phyloP scores from a whole-genome alignment of 2,329 filamentous ascomycete species.

The Pochonia chlamydosporia region DNA sequence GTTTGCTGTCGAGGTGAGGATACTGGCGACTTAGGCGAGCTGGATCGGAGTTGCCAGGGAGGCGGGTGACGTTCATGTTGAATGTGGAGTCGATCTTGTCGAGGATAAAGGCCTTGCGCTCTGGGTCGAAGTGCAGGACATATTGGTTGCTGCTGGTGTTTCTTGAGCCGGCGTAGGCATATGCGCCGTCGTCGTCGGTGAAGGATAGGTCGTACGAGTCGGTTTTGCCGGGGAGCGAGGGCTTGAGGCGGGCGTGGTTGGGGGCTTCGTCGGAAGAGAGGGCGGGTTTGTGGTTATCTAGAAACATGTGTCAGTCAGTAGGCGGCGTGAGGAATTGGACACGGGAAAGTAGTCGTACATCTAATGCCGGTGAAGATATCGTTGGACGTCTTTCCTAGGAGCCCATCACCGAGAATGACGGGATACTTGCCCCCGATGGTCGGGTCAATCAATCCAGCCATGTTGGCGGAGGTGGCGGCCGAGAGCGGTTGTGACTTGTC shows the following conservation, averaged over 20 bases:
- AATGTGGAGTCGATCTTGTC: slow-evolving; percentile 78
- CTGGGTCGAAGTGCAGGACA: slow-evolving; percentile 70
- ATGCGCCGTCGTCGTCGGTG: slow-evolving; percentile 48
- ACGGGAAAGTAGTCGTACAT: slow-evolving; percentile 38
- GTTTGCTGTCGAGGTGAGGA: slow-evolving; percentile 50
- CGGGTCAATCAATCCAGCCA: slow-evolving; percentile 47
- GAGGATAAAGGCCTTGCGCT: slow-evolving; percentile 70
- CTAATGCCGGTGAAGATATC: slow-evolving; percentile 55
- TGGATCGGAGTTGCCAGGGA: slow-evolving; percentile 58
- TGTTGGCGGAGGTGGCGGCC: slow-evolving; percentile 7
- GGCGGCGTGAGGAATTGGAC: neutral
- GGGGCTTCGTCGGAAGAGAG: slow-evolving; percentile 43
- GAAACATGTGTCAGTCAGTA: neutral
- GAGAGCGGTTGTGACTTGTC: neutral
- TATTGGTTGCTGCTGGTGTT: slow-evolving; percentile 52
- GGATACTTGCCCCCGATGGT: slow-evolving; percentile 57
- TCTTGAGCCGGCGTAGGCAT: slow-evolving; percentile 55
- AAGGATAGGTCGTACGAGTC: slow-evolving; percentile 52
- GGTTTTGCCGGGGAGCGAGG: slow-evolving; percentile 40
- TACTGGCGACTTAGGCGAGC: slow-evolving; percentile 61
- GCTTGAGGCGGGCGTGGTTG: slow-evolving; percentile 45
- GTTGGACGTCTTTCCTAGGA: slow-evolving; percentile 50
- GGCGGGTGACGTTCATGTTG: slow-evolving; percentile 76
- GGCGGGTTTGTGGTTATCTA: slow-evolving; percentile 58
- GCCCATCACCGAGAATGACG: slow-evolving; percentile 56